These are phyloP conservation scores for Mixia osmundae DNA, from an alignment of 1,284 basidiomycete species.

Conservation along the genomic window DNA sequence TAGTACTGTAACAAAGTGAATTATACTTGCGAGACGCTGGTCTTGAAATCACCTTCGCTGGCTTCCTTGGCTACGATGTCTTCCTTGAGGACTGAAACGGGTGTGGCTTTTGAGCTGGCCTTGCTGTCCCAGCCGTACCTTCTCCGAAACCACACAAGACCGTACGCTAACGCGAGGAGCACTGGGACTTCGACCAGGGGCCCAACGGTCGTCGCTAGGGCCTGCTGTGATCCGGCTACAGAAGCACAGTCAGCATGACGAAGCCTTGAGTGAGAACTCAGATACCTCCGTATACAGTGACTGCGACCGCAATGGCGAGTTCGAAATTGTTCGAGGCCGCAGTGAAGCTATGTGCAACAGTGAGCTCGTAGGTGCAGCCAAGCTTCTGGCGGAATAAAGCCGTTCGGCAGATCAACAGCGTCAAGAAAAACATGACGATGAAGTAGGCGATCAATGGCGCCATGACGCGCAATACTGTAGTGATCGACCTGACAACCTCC, in stretches of 20 bases:
- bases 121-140: too few relatives aligned
- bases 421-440: slow-evolving; percentile 8
- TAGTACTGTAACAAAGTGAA: too few relatives aligned
- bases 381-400: slow-evolving; percentile 1
- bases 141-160: slow-evolving; percentile 35
- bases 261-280: slow-evolving; percentile 34
- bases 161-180: slow-evolving; percentile 43
- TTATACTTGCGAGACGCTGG: too few relatives aligned
- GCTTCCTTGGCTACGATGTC: too few relatives aligned
- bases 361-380: slow-evolving; percentile 21
- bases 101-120: too few relatives aligned
- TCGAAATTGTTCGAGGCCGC: slow-evolving; percentile 34
- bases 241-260: neutral
- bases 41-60: too few relatives aligned
- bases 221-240: neutral
- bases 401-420: slow-evolving; percentile 2
- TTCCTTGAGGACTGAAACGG: too few relatives aligned
- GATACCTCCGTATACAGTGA: slow-evolving; percentile 48
- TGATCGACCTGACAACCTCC: slow-evolving; percentile 31
- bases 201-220: slow-evolving; percentile 48
- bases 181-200: slow-evolving; percentile 33
- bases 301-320: slow-evolving; percentile 58
- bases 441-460: slow-evolving; percentile 38
- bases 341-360: slow-evolving; percentile 27
- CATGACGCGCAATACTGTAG: slow-evolving; percentile 48